Percentiles rank a stretch among this genome's conserved stretches.
Evolutionary conservation across 2,329 filamentous ascomycete genomes (phyloP).

Genomic region (Didymella keratinophila): DNA sequence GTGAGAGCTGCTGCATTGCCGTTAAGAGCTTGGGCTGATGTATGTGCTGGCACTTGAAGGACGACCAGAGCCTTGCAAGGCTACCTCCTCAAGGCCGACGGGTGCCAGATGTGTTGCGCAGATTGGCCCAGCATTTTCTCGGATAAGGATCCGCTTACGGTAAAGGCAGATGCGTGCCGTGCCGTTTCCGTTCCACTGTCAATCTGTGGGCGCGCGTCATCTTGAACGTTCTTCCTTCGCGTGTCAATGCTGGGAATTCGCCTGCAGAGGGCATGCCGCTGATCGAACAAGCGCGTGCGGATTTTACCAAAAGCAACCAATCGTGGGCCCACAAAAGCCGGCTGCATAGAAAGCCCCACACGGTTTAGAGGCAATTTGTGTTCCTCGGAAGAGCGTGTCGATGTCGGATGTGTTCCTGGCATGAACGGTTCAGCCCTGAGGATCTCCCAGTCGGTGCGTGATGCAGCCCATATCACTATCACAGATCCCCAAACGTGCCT

Average conservation of each 20-base stretch:
- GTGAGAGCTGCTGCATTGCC: slow-evolving; percentile 31
- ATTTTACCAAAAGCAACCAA: slow-evolving; percentile 19
- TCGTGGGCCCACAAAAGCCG: slow-evolving; percentile 24
- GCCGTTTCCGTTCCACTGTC: slow-evolving; percentile 42
- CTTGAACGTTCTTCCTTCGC: slow-evolving; percentile 31
- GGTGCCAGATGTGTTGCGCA: slow-evolving; percentile 41
- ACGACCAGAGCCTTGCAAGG: slow-evolving; percentile 35
- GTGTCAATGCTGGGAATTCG: slow-evolving; percentile 28
- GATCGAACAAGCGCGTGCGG: slow-evolving; percentile 21
- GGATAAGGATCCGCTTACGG: slow-evolving; percentile 34
- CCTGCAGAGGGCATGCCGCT: slow-evolving; percentile 26
- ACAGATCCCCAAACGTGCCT: slow-evolving; percentile 30
- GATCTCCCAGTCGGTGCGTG: slow-evolving; percentile 34
- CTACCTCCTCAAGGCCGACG: slow-evolving; percentile 38
- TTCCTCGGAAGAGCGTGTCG: slow-evolving; percentile 24
- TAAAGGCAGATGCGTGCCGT: slow-evolving; percentile 40
- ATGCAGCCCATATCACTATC: slow-evolving; percentile 41
- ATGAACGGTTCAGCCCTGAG: slow-evolving; percentile 40
- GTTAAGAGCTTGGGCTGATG: slow-evolving; percentile 35
- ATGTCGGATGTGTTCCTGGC: slow-evolving; percentile 33
- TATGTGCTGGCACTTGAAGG: slow-evolving; percentile 45
- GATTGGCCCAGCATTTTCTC: slow-evolving; percentile 33
- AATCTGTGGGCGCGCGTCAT: slow-evolving; percentile 32
- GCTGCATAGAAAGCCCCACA: slow-evolving; percentile 16
- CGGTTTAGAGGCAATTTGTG: slow-evolving; percentile 13